A percentile compares a stretch with the other conserved stretches of the same genome.
These are phyloP conservation scores for Podospora tetraspora DNA, from an alignment of 495 filamentous ascomycete genomes.

Conservation along the genomic window DNA sequence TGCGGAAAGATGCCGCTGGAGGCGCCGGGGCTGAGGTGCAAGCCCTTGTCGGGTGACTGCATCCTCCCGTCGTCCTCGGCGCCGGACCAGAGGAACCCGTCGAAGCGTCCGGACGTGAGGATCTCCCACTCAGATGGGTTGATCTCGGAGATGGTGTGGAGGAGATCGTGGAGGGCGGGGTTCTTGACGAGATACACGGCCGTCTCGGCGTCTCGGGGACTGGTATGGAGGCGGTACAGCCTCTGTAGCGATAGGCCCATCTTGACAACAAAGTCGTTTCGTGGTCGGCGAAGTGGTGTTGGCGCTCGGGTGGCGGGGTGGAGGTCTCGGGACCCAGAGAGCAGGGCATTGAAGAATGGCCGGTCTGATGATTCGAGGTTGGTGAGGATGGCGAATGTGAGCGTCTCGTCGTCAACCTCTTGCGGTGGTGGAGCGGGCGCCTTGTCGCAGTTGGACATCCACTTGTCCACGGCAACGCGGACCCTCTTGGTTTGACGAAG, in stretches of 20 bases:
- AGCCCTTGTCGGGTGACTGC: conserved; percentile 26
- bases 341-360: conserved; percentile 69
- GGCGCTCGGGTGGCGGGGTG: conserved; percentile 51
- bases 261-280: conserved; percentile 63
- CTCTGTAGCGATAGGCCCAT: conserved; percentile 73
- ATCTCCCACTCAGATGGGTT: conserved; percentile 92
- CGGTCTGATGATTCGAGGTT: conserved; percentile 71
- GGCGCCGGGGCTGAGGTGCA: not conserved
- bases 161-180: conserved; percentile 71
- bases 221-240: conserved; percentile 66
- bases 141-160: conserved; percentile 82
- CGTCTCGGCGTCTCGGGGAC: conserved; percentile 76
- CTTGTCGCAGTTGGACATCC: conserved; percentile 74
- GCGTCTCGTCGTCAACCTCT: conserved; percentile 86
- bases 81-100: conserved; percentile 95
- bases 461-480: conserved; percentile 73
- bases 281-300: conserved; percentile 51
- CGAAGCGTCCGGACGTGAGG: conserved; percentile 89
- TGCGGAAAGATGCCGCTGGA: conserved; percentile 40
- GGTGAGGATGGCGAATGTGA: conserved; percentile 88
- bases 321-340: conserved; percentile 61
- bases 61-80: conserved; percentile 57
- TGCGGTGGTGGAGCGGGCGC: conserved; percentile 65
- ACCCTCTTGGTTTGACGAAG: conserved; percentile 83
- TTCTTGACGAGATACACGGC: conserved; percentile 87